These are phyloP conservation scores for Suaeda aralocaspica DNA, from an alignment of 148 eudicot species.

Conservation along the genomic window DNA sequence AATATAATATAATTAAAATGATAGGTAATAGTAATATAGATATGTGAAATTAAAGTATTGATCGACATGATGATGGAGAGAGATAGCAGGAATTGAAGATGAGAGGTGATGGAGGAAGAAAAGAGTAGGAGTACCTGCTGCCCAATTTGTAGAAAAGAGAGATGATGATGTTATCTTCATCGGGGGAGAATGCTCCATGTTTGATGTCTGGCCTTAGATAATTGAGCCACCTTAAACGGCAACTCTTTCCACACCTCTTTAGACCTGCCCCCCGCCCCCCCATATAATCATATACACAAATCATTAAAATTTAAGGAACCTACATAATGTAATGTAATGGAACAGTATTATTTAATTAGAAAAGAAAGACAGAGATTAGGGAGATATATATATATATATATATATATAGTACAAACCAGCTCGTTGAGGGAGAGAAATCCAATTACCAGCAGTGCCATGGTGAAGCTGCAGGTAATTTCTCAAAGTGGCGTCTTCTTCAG, in stretches of 20 bases:
- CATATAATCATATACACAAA: not conserved
- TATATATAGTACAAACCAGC: constrained; percentile 33
- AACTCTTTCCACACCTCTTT: constrained; percentile 70
- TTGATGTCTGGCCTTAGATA: constrained; percentile 74
- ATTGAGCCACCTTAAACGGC: constrained; percentile 71
- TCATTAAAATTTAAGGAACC: too few relatives aligned
- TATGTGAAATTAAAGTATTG: too few relatives aligned
- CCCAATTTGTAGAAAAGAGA: constrained; percentile 52
- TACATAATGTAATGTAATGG: not conserved
- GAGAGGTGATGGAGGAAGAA: not conserved
- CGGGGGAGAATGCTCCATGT: constrained; percentile 56
- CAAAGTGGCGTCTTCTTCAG: constrained; percentile 66
- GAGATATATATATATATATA: too few relatives aligned
- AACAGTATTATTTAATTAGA: not conserved
- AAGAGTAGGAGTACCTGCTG: constrained; percentile 44
- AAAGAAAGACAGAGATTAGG: not conserved
- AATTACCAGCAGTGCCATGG: constrained; percentile 64
- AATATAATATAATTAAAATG: too few relatives aligned
- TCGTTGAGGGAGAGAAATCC: constrained; percentile 66
- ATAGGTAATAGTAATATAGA: too few relatives aligned
- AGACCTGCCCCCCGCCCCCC: constrained; percentile 44
- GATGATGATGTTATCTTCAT: constrained; percentile 56
- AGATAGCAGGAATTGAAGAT: too few relatives aligned
- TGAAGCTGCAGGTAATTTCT: constrained; percentile 44
- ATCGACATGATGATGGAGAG: too few relatives aligned